These are phyloP conservation scores for Macrocystidia cucumis DNA, from an alignment of 1,284 basidiomycete genomes.

Conservation along the genomic window DNA sequence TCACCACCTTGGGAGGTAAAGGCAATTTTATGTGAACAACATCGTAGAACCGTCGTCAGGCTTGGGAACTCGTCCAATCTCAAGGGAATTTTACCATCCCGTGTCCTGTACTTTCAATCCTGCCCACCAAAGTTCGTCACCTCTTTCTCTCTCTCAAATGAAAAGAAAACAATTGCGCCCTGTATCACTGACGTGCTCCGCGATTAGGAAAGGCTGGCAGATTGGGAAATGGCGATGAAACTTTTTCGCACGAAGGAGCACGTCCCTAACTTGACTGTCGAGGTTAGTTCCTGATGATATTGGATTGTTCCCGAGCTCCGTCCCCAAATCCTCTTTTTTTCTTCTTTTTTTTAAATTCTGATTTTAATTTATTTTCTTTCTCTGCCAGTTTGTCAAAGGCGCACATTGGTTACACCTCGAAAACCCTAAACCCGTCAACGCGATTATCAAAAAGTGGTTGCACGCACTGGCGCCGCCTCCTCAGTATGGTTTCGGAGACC, in stretches of 20 bases:
- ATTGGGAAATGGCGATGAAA: constrained; percentile 41
- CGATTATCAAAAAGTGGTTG: constrained; percentile 20
- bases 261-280: constrained; percentile 41
- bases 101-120: constrained; percentile 49
- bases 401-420: constrained; percentile 62
- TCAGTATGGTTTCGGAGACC: too few relatives aligned
- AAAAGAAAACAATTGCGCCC: too few relatives aligned
- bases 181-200: not conserved
- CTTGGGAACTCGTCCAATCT: constrained; percentile 40
- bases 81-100: constrained; percentile 54
- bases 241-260: constrained; percentile 35
- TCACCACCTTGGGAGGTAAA: not conserved
- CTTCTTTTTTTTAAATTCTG: not conserved
- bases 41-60: constrained; percentile 39
- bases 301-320: too few relatives aligned
- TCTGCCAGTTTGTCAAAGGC: constrained; percentile 34
- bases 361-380: too few relatives aligned
- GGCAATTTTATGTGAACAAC: constrained; percentile 1
- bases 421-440: constrained; percentile 40
- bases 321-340: too few relatives aligned
- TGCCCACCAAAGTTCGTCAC: constrained; percentile 40
- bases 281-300: too few relatives aligned
- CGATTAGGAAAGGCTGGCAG: constrained; percentile 55
- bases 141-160: not conserved
- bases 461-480: too few relatives aligned